A percentile compares a stretch with the other conserved stretches of the same genome.
Evolutionary conservation across 2,329 filamentous ascomycete species (phyloP).

Genomic region (Lachnellula arida): DNA sequence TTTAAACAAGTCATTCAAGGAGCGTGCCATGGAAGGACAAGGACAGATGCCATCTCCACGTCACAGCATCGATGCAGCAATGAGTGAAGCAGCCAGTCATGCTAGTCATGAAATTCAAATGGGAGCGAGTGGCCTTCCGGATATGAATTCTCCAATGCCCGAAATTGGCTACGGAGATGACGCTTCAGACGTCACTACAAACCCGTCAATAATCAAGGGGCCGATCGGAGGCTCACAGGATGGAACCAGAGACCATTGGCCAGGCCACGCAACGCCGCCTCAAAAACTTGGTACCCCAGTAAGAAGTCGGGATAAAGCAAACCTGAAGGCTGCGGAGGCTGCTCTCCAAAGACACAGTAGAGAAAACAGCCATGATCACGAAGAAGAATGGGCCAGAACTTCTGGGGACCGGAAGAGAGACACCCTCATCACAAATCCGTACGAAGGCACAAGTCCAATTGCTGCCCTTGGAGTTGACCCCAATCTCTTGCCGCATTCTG

Average conservation of each 20-base stretch:
- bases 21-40: constrained; percentile 54
- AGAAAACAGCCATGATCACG: constrained; percentile 51
- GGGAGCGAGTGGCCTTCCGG: constrained; percentile 65
- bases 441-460: constrained; percentile 60
- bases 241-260: constrained; percentile 43
- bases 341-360: constrained; percentile 49
- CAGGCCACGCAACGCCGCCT: constrained; percentile 50
- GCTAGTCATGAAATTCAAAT: constrained; percentile 47
- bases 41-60: constrained; percentile 50
- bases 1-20: constrained; percentile 62
- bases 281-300: constrained; percentile 17
- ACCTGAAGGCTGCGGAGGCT: constrained; percentile 32
- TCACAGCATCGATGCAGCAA: constrained; percentile 54
- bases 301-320: constrained; percentile 7
- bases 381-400: constrained; percentile 60
- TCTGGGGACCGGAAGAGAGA: constrained; percentile 61
- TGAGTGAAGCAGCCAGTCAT: constrained; percentile 38
- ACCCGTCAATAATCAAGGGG: constrained; percentile 78
- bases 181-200: constrained; percentile 68
- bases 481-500: constrained; percentile 40
- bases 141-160: constrained; percentile 65
- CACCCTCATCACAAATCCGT: constrained; percentile 63
- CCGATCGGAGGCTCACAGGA: constrained; percentile 48
- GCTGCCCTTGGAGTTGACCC: constrained; percentile 39
- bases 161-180: constrained; percentile 65